Evolutionary conservation across 768 basidiomycete genomes (phyloP), one percentile per base, ranked within the genome.

Genomic region (Auriculariales sp.): DNA sequence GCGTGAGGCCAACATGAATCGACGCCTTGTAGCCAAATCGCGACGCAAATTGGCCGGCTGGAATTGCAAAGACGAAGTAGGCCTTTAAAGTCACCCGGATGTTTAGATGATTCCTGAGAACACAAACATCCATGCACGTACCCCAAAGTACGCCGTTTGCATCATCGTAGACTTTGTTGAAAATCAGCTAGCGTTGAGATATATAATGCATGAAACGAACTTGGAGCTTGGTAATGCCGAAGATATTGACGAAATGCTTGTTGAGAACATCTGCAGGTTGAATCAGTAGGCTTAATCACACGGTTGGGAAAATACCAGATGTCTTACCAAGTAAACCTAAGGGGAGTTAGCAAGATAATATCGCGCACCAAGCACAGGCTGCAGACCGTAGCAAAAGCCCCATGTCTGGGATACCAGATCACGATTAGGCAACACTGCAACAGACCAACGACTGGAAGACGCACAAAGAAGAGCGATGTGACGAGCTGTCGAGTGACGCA

Each of bases 211-310:
- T n/a, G 39, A 19, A 25, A 25, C n/a, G n/a, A n/a, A n/a, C n/a
- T n/a, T n/a, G n/a, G 22, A 24, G 22, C 4, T 6, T 9, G 39
- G 39, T 9, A 24, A 12, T 9, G 12, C 22, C 7, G 5, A 10
- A 24, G 19, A 12, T 2, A 19, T 25, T 7, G 36, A 58, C 58
- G 58, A 67, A 67, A 57, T 66, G 64, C 57, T 63, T 62, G 64
- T 68, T 67, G 34, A 67, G 56, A 30, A 66, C 64, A 54, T 66
- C 63, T n/a, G n/a, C n/a, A n/a, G n/a, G n/a, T n/a, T n/a, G n/a
- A n/a, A n/a, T n/a, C n/a, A n/a, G n/a, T n/a, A n/a, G n/a, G n/a
- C n/a, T n/a, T n/a, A n/a, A n/a, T n/a, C n/a, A n/a, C n/a, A n/a
- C n/a, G n/a, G n/a, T n/a, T n/a, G n/a, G n/a, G n/a, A n/a, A n/a